Percentiles rank a stretch among this genome's conserved stretches.
Evolutionary conservation across 2,329 filamentous ascomycete genomes (phyloP).

Genomic region (Nothophoma quercina): DNA sequence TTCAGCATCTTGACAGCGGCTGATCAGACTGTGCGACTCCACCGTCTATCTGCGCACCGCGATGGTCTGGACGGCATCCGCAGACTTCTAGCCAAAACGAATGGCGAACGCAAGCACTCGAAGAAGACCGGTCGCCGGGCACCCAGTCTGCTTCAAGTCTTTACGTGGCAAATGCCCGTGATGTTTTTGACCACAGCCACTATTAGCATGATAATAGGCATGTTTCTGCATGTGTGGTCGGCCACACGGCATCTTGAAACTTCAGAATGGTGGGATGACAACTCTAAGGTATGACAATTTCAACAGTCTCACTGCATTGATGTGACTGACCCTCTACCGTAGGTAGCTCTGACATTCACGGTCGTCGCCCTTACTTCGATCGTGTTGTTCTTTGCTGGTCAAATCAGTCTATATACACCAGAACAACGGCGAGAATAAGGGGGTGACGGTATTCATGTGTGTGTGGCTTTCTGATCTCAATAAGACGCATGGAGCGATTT

Average conservation of each 20-base stretch:
- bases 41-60: slow-evolving; percentile 52
- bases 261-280: slow-evolving; percentile 41
- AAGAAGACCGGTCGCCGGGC: slow-evolving; percentile 21
- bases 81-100: slow-evolving; percentile 39
- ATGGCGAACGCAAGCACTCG: slow-evolving; percentile 27
- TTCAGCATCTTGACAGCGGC: slow-evolving; percentile 59
- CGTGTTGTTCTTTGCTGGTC: slow-evolving; percentile 28
- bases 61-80: slow-evolving; percentile 50
- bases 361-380: slow-evolving; percentile 27
- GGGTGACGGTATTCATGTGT: too few species aligned
- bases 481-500: too few species aligned
- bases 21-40: slow-evolving; percentile 54
- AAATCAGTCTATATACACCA: slow-evolving; percentile 29
- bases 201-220: slow-evolving; percentile 49
- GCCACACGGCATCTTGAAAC: slow-evolving; percentile 35
- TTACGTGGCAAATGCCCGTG: slow-evolving; percentile 50
- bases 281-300: slow-evolving; percentile 32
- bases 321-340: neutral
- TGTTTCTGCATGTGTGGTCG: slow-evolving; percentile 51
- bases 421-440: slow-evolving; percentile 13
- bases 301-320: too few species aligned
- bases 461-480: too few species aligned
- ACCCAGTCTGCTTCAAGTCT: slow-evolving; percentile 42
- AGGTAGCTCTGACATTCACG: slow-evolving; percentile 34
- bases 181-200: slow-evolving; percentile 47